These are phyloP conservation scores for Ceratobasidium papillatum DNA, from an alignment of 1,284 basidiomycete species.

Conservation along the genomic window DNA sequence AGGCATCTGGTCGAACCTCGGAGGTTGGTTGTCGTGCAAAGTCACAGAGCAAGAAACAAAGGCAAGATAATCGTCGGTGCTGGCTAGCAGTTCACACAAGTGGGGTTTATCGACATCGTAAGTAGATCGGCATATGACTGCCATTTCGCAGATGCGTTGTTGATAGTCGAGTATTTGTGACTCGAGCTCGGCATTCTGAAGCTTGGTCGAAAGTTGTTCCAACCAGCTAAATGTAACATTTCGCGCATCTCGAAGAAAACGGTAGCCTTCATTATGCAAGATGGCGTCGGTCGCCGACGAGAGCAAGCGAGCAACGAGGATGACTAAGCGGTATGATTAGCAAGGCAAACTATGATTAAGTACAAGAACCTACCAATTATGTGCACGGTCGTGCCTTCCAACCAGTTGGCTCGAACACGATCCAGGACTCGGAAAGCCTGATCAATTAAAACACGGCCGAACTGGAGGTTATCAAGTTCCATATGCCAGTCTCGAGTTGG, in stretches of 20 bases:
- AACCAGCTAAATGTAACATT: slow-evolving; percentile 4
- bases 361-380: slow-evolving; percentile 27
- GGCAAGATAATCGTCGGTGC: slow-evolving; percentile 24
- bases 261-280: not conserved
- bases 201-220: not conserved
- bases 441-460: slow-evolving; percentile 6
- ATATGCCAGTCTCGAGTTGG: slow-evolving; percentile 36
- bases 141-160: slow-evolving; percentile 38
- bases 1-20: not conserved
- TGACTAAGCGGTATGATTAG: too few species aligned
- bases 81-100: not conserved
- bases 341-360: too few species aligned
- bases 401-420: slow-evolving; percentile 35
- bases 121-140: slow-evolving; percentile 42
- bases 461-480: slow-evolving; percentile 2
- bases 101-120: too few species aligned
- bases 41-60: slow-evolving; percentile 39
- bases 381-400: not conserved
- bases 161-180: not conserved
- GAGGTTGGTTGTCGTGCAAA: slow-evolving; percentile 37
- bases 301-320: slow-evolving; percentile 19
- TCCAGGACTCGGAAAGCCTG: not conserved
- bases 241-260: slow-evolving; percentile 10
- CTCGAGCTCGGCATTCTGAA: not conserved
- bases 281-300: not conserved